These are phyloP conservation scores for Tylopilus rubrobrunneus DNA, from an alignment of 768 basidiomycete genomes.

Conservation along the genomic window DNA sequence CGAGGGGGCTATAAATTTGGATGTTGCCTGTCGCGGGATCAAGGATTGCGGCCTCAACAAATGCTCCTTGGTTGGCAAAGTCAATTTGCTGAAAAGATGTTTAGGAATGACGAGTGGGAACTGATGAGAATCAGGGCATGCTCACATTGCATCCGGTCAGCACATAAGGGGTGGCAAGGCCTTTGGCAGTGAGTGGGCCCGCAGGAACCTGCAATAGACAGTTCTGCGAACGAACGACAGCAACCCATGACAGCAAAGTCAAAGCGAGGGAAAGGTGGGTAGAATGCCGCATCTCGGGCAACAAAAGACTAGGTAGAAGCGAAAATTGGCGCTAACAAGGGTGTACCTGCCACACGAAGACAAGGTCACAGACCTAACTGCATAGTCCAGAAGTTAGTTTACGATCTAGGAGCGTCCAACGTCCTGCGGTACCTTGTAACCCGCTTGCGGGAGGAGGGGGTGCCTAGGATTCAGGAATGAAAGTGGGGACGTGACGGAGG, in stretches of 20 bases:
- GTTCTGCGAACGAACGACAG: slow-evolving; percentile 19
- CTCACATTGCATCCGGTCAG: slow-evolving; percentile 28
- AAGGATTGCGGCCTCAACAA: slow-evolving; percentile 29
- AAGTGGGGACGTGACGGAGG: background rate
- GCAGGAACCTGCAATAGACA: slow-evolving; percentile 21
- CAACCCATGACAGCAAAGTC: slow-evolving; percentile 11
- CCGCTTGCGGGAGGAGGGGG: slow-evolving; percentile 8
- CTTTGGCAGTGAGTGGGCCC: slow-evolving; percentile 22
- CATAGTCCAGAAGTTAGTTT: background rate
- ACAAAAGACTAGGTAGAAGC: background rate
- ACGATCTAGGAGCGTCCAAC: background rate
- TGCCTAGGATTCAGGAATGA: background rate
- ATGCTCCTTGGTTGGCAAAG: slow-evolving; percentile 23
- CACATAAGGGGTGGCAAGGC: slow-evolving; percentile 26
- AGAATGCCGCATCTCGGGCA: slow-evolving; percentile 11
- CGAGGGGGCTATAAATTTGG: slow-evolving; percentile 28
- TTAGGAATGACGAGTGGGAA: background rate
- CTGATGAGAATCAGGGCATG: background rate
- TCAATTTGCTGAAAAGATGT: slow-evolving; percentile 20
- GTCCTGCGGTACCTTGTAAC: slow-evolving; percentile 7
- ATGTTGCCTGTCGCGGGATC: slow-evolving; percentile 26
- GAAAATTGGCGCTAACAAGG: slow-evolving; percentile 1
- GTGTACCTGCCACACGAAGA: slow-evolving; percentile 21
- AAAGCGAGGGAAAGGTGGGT: slow-evolving; percentile 9
- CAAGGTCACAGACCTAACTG: slow-evolving; percentile 23